Percentiles rank a stretch among this genome's conserved stretches.
Evolutionary conservation across 345 rosid genomes (phyloP).

Genomic region (Psidium friedrichsthalianum): DNA sequence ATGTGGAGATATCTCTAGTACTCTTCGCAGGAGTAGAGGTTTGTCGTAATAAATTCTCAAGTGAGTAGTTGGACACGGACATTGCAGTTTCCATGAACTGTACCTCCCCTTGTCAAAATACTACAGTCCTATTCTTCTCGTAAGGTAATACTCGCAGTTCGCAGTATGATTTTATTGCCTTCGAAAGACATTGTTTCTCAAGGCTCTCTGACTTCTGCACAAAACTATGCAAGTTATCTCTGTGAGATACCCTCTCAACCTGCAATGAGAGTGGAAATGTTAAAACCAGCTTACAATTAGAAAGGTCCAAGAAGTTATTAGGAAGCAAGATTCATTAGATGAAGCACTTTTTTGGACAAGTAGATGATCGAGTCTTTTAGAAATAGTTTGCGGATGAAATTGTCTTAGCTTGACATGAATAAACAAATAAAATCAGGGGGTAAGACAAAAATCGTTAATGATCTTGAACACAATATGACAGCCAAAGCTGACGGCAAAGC

Average conservation of each 20-base stretch:
- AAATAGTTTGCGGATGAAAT: neutral
- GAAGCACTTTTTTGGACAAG: neutral
- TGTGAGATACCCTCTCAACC: slow-evolving; percentile 94
- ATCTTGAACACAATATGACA: neutral
- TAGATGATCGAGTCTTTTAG: neutral
- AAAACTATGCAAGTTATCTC: slow-evolving; percentile 73
- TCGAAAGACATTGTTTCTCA: slow-evolving; percentile 81
- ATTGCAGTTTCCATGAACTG: neutral
- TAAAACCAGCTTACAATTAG: neutral
- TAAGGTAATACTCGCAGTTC: slow-evolving; percentile 81
- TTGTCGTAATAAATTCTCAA: neutral
- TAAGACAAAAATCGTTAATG: neutral
- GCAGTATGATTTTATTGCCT: slow-evolving; percentile 72
- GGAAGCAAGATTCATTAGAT: neutral
- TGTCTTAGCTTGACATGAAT: neutral
- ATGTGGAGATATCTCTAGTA: neutral
- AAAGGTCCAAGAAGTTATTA: neutral
- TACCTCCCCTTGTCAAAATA: slow-evolving; percentile 27
- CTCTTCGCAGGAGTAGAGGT: neutral
- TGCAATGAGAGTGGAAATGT: slow-evolving; percentile 11
- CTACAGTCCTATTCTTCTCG: slow-evolving; percentile 61
- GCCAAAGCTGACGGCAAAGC: neutral
- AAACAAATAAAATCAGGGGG: neutral
- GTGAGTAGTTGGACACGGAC: neutral
- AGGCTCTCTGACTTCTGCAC: slow-evolving; percentile 86